phyloP scores from a whole-genome alignment of 139 green algal species.

The Astrephomene gubernaculifera region DNA sequence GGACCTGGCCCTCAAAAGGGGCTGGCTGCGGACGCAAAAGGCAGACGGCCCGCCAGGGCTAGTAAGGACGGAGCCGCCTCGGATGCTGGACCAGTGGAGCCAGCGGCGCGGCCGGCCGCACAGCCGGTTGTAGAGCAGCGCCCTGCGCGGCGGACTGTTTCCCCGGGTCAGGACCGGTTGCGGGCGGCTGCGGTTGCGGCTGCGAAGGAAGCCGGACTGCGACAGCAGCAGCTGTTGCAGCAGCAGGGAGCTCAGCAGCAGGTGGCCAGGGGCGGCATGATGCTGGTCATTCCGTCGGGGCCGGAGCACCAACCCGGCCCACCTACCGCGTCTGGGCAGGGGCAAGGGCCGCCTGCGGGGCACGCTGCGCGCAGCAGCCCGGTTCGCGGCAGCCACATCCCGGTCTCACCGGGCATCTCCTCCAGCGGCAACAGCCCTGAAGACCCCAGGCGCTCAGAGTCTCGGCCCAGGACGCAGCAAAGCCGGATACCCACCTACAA shows the following conservation, averaged over 20 bases:
- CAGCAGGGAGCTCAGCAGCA: conserved; percentile 4
- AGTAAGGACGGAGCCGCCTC: no score
- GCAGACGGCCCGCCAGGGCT: no score
- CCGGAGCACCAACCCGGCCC: no score
- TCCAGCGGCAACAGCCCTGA: background rate
- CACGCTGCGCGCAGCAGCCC: background rate
- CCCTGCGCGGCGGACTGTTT: no score
- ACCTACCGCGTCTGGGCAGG: background rate
- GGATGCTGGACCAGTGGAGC: no score
- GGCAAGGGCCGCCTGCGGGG: background rate
- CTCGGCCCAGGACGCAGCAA: background rate
- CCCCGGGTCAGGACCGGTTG: no score
- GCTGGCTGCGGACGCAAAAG: no score
- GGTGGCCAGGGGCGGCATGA: conserved; percentile 25
- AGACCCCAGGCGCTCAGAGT: background rate
- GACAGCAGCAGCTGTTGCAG: conserved; percentile 1
- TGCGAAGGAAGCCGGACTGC: conserved; percentile 5
- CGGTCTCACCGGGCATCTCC: background rate
- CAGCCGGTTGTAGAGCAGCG: no score
- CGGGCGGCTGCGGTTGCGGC: conserved; percentile 22
- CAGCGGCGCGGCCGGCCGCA: background rate
- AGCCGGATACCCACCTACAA: conserved; percentile 14
- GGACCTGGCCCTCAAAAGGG: no score
- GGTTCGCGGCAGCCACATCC: conserved; percentile 19
- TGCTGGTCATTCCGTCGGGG: conserved; percentile 14